phyloP scores from a whole-genome alignment of 1,284 basidiomycete genomes.

The Fistulina hepatica region DNA sequence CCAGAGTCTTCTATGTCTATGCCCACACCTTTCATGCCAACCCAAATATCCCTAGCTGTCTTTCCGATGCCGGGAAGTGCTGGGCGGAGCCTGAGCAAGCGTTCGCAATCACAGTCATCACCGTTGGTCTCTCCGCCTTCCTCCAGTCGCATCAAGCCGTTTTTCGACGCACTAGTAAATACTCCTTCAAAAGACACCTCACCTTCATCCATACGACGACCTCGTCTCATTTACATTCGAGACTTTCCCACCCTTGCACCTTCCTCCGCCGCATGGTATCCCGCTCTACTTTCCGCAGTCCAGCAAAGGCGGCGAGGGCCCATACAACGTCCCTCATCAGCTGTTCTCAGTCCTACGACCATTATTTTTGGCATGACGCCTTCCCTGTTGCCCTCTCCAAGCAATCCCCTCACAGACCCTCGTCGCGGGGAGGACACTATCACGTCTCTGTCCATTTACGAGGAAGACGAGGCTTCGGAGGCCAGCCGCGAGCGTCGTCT shows the following conservation, averaged over 20 bases:
- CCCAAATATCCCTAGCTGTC: conserved; percentile 50
- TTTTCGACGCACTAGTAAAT: conserved; percentile 69
- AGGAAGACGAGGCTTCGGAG: conserved; percentile 53
- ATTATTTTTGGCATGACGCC: conserved; percentile 80
- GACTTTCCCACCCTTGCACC: conserved; percentile 68
- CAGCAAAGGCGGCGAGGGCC: conserved; percentile 57
- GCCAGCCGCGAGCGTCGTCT: conserved; percentile 58
- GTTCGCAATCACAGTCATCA: conserved; percentile 20
- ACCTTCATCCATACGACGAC: conserved; percentile 25
- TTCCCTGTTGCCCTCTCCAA: conserved; percentile 47
- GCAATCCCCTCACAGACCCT: too few species aligned
- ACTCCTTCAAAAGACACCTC: conserved; percentile 29
- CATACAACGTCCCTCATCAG: conserved; percentile 41
- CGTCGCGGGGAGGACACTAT: conserved; percentile 29
- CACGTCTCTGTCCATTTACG: too few species aligned
- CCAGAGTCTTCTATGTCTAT: conserved; percentile 23
- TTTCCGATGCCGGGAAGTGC: conserved; percentile 19
- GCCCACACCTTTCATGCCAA: conserved; percentile 31
- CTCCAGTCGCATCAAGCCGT: conserved; percentile 48
- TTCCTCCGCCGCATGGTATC: conserved; percentile 70
- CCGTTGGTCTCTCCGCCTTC: background rate
- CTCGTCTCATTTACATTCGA: conserved; percentile 76
- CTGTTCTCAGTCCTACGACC: conserved; percentile 57
- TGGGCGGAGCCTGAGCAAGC: background rate
- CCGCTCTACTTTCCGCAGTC: conserved; percentile 65